Percentiles rank a stretch among this genome's conserved stretches.
Evolutionary conservation across 106 monocot species (phyloP).

Genomic region (Narthecium ossifragum): DNA sequence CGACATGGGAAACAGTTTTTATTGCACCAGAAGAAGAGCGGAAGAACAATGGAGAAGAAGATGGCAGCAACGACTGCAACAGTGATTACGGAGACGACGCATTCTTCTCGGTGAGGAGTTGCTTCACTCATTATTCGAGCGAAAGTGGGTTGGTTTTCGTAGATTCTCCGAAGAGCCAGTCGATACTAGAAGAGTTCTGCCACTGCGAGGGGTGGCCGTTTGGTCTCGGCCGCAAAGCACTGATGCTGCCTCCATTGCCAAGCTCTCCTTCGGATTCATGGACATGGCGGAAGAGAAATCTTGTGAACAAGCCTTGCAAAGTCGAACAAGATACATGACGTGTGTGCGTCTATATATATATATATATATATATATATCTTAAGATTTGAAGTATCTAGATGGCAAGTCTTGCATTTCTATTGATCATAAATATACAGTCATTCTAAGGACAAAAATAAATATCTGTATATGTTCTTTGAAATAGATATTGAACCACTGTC

Average conservation of each 20-base stretch:
- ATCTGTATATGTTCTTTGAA: too few species aligned
- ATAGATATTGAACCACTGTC: too few species aligned
- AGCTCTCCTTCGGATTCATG: conserved; percentile 63
- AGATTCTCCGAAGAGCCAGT: conserved; percentile 2
- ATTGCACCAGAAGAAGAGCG: conserved; percentile 6
- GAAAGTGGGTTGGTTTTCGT: conserved; percentile 2
- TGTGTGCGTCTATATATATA: too few species aligned
- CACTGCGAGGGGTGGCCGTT: conserved; percentile 86
- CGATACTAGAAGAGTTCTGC: conserved; percentile 37
- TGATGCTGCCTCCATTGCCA: conserved; percentile 52
- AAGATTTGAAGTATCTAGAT: too few species aligned
- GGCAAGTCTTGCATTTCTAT: too few species aligned
- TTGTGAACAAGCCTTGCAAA: background rate
- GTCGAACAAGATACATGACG: too few species aligned
- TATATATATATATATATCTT: too few species aligned
- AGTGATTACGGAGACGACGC: conserved; percentile 33
- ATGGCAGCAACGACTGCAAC: conserved; percentile 2
- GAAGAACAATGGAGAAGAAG: background rate
- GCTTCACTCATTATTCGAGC: conserved; percentile 41
- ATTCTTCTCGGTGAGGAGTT: conserved; percentile 70
- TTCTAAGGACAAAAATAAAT: too few species aligned
- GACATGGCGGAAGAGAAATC: conserved; percentile 51
- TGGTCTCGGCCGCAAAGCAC: conserved; percentile 42
- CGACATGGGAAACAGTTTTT: conserved; percentile 1
- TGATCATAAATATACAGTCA: too few species aligned